Evolutionary conservation across 2,329 filamentous ascomycete species (phyloP), one percentile per base, ranked within the genome.

Genomic region (Xylaria sp.): DNA sequence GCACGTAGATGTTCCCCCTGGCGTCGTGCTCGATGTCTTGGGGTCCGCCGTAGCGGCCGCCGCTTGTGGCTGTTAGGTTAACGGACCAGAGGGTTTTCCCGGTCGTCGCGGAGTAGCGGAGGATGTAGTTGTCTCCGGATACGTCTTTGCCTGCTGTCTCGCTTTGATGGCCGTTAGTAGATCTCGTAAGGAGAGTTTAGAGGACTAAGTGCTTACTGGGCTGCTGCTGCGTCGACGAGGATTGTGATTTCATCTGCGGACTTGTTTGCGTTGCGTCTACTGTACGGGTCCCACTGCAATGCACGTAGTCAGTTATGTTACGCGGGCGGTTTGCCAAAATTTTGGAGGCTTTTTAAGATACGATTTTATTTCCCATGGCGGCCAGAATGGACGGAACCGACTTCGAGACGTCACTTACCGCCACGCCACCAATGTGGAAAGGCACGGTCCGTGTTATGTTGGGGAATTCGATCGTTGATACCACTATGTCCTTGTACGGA

Each of bases 11-110:
- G 73, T 80, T 80, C 9, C 80, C 80, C 2, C 69, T 69, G 0
- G 59, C 48, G 57, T 82, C 81, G 59, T 79, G 77, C 44, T 79
- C 80, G 3, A 81, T 74, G 59, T 83, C 81, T 65, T 83, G 81
- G 42, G 77, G 81, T 6, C 79, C 81, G 28, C 80, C 77, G 67
- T 79, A 82, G 0, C 59, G 63, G 3, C 78, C 78, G 0, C 68
- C 59, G 0, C 76, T 77, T 0, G 78, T 59, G 0, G 72, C 68
- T 0, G 78, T 80, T 10, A 83, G 66, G 68, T 82, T 79, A 10
- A 74, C 60, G 17, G 64, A 69, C 79, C 79, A 82, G 7, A 80
- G 69, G 67, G 59, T 10, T 2, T 23, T 15, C 1, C 74, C 61
- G 11, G 62, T 61, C 10, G 68, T 31, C 1, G 78, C 70, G 61